Percentiles rank a stretch among this genome's conserved stretches.
Evolutionary conservation across 805 yeast genomes (phyloP).

Genomic region (Cyberlindnera meyerae): DNA sequence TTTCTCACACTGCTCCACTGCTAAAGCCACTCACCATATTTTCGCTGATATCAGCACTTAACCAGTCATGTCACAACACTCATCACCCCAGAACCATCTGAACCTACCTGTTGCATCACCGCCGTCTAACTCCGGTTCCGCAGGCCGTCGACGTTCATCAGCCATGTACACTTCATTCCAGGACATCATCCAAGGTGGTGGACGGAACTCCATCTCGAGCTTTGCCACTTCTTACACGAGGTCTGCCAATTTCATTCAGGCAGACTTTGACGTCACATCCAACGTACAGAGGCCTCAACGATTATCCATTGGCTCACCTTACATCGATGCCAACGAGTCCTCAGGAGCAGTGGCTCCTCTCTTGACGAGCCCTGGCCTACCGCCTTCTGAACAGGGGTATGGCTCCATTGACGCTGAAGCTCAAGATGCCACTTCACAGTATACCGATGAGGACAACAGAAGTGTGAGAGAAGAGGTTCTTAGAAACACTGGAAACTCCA

Average conservation of each 20-base stretch:
- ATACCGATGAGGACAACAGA: slow-evolving; percentile 8
- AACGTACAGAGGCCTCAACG: slow-evolving; percentile 15
- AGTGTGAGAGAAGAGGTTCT: slow-evolving; percentile 17
- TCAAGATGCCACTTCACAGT: slow-evolving; percentile 1
- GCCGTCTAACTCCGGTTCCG: too few relatives aligned
- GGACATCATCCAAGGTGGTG: slow-evolving; percentile 22
- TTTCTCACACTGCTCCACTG: too few relatives aligned
- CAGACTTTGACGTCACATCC: slow-evolving; percentile 23
- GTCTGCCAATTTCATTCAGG: slow-evolving; percentile 23
- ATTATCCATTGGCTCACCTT: slow-evolving; percentile 14
- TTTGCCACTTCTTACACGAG: slow-evolving; percentile 26
- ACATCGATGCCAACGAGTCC: slow-evolving; percentile 12
- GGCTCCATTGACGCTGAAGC: slow-evolving; percentile 3
- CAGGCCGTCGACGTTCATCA: slow-evolving; percentile 16
- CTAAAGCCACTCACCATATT: too few relatives aligned
- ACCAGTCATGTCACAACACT: too few relatives aligned
- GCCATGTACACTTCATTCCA: slow-evolving; percentile 24
- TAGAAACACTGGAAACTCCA: slow-evolving; percentile 38
- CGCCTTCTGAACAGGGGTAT: neutral
- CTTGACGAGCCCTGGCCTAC: slow-evolving; percentile 3
- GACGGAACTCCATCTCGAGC: slow-evolving; percentile 23
- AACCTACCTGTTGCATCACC: too few relatives aligned
- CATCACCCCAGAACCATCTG: too few relatives aligned
- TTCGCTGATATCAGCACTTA: too few relatives aligned
- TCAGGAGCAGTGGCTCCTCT: slow-evolving; percentile 1